Base-by-base conservation (phyloP, 2,329 filamentous ascomycete species). In the Fusarium keratoplasticum region DNA sequence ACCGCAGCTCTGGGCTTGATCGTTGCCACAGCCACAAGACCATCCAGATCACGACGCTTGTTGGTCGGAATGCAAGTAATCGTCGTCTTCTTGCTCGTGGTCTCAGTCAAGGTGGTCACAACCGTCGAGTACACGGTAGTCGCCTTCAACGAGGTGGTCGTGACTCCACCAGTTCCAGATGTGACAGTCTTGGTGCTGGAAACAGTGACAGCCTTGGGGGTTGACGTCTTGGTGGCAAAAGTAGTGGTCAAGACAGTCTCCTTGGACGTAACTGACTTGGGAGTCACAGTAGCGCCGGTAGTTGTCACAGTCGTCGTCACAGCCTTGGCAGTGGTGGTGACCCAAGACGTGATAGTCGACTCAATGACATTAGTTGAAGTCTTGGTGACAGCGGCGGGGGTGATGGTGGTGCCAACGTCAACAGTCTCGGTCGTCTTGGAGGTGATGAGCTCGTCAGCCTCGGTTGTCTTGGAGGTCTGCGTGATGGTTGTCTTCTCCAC, bases 401-500 rank as follows among this genome's bases (percentile, higher is more conserved):
- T 82, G 54, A 82, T 62, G 3, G 81, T 83, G 2, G 72, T 76
- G 7, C 80, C 81, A 29, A 81, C 78, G 55, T 82, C 77, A 25
- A 81, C 71, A 4, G 78, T 75, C 9, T 76, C 76, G 1, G 80
- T 77, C 1, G 76, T 64, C 9, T 71, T 79, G 44, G 78, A 70
- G 2, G 81, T 83, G 7, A 80, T 64, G 1, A 79, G 74, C 14
- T 76, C 71, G 1, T 77, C 67, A 0, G 66, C 57, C 31, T 73
- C 69, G 1, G 73, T 75, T 3, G 74, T 22, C 14, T 66, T 57
- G 10, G 62, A 60, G 4, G 68, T 72, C 61, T 70, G 42, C 1
- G 75, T 77, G 0, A 33, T 71, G 2, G 75, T 77, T 3, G 65
- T 66, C 64, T 77, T 77, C 40, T 64, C 61, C 6, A 71, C 44